phyloP scores from a whole-genome alignment of 768 basidiomycete genomes.

The Calocera viscosa region DNA sequence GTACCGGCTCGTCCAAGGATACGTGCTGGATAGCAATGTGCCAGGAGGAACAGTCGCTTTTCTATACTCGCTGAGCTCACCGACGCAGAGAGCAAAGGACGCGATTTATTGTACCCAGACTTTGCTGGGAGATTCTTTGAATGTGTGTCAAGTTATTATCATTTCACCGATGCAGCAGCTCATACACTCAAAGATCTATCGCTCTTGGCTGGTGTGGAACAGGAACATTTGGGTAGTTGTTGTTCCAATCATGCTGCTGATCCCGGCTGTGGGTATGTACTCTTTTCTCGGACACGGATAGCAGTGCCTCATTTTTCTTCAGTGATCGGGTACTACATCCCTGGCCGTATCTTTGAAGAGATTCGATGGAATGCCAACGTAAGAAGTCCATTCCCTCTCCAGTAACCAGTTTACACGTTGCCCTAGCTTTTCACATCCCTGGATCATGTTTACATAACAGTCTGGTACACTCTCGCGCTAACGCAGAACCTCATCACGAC shows the following conservation, averaged over 20 bases:
- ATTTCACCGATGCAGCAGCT: neutral
- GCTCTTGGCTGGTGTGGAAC: neutral
- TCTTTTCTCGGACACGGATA: neutral
- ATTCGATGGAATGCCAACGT: neutral
- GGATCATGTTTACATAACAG: neutral
- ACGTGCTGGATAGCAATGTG: neutral
- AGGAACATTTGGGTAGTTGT: neutral
- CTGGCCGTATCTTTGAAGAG: neutral
- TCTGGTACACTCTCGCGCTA: neutral
- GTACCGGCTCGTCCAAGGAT: neutral
- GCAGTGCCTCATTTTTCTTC: neutral
- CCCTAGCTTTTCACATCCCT: neutral
- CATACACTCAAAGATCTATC: neutral
- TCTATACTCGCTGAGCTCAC: neutral
- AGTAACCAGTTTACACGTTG: neutral
- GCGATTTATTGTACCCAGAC: neutral
- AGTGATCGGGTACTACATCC: neutral
- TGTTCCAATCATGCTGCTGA: neutral
- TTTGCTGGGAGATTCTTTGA: neutral
- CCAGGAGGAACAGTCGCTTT: neutral
- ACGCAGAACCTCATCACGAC: neutral
- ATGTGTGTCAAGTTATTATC: neutral
- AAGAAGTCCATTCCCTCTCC: neutral
- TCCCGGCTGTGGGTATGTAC: neutral
- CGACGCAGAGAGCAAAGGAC: slow-evolving; percentile 1